Evolutionary conservation across 805 yeast species (phyloP).

Genomic region (Blastobotrys muscicola): DNA sequence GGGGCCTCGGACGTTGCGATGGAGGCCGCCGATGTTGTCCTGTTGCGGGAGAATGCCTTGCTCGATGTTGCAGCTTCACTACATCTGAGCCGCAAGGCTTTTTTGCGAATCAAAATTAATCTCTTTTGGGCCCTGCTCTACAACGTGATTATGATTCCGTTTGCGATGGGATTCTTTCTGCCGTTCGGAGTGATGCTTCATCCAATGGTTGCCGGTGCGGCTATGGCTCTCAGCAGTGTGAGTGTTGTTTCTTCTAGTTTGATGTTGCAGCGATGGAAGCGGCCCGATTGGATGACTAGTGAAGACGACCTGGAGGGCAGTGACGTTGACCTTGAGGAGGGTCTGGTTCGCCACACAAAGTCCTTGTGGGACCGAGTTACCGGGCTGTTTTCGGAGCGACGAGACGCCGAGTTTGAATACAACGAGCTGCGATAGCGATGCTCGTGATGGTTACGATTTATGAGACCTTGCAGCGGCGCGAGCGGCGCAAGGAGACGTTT

Average conservation of each 20-base stretch:
- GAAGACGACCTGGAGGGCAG: background rate
- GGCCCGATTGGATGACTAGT: conserved; percentile 8
- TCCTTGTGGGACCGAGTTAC: too few species aligned
- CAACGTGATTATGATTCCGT: conserved; percentile 81
- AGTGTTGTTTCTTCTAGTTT: conserved; percentile 82
- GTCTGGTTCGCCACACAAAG: too few species aligned
- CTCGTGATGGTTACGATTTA: too few species aligned
- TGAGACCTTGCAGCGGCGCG: too few species aligned
- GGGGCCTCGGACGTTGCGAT: conserved; percentile 94
- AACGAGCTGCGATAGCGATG: too few species aligned
- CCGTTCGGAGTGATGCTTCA: conserved; percentile 68
- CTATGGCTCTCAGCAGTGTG: conserved; percentile 90
- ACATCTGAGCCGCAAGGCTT: conserved; percentile 60
- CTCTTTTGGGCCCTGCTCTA: conserved; percentile 80
- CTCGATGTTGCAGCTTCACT: conserved; percentile 40
- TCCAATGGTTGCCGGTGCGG: conserved; percentile 84
- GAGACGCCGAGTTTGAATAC: too few species aligned
- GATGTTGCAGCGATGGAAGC: conserved; percentile 48
- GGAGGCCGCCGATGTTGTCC: conserved; percentile 90
- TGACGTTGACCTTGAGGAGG: too few species aligned
- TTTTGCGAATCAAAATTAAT: conserved; percentile 69
- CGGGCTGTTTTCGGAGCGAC: too few species aligned
- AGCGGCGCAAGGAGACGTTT: too few species aligned
- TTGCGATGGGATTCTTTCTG: conserved; percentile 85
- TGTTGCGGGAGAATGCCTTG: conserved; percentile 31